Percentiles rank a stretch among this genome's conserved stretches.
These are phyloP conservation scores for Rhododendron kiyosumense DNA, from an alignment of 148 eudicot species.

Conservation along the genomic window DNA sequence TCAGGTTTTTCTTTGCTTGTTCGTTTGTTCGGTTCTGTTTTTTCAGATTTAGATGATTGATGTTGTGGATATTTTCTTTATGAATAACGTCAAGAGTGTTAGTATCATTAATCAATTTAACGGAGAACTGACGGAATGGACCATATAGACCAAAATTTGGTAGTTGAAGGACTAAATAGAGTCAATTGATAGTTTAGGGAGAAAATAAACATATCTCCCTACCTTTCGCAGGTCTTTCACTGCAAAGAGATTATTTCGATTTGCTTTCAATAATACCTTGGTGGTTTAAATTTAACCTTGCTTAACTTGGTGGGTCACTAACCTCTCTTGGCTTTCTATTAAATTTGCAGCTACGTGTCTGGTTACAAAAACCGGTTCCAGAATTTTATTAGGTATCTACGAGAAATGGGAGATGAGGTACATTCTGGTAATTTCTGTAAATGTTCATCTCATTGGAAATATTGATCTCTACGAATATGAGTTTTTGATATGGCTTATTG, in stretches of 20 bases:
- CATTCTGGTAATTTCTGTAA: not conserved
- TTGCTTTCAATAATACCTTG: not conserved
- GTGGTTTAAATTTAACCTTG: not conserved
- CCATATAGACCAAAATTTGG: not conserved
- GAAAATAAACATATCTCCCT: not conserved
- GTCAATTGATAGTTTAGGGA: not conserved
- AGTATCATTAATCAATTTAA: not conserved
- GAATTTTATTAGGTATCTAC: slow-evolving; percentile 81
- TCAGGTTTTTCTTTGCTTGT: not conserved
- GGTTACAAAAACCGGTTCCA: slow-evolving; percentile 97
- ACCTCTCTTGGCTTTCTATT: slow-evolving; percentile 7
- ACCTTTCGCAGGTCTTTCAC: not conserved
- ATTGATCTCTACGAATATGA: not conserved
- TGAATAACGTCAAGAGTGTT: not conserved
- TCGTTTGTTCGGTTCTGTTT: not conserved
- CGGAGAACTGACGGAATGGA: not conserved
- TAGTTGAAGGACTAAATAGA: not conserved
- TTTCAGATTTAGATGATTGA: not conserved
- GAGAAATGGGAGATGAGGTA: slow-evolving; percentile 99
- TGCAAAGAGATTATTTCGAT: not conserved
- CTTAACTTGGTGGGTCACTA: not conserved
- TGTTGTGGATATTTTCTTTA: not conserved
- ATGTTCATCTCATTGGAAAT: not conserved
- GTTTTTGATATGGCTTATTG: not conserved
- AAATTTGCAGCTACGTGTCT: slow-evolving; percentile 75